These are phyloP conservation scores for Vigna radiata DNA, from an alignment of 306 rosid genomes.

Conservation along the genomic window DNA sequence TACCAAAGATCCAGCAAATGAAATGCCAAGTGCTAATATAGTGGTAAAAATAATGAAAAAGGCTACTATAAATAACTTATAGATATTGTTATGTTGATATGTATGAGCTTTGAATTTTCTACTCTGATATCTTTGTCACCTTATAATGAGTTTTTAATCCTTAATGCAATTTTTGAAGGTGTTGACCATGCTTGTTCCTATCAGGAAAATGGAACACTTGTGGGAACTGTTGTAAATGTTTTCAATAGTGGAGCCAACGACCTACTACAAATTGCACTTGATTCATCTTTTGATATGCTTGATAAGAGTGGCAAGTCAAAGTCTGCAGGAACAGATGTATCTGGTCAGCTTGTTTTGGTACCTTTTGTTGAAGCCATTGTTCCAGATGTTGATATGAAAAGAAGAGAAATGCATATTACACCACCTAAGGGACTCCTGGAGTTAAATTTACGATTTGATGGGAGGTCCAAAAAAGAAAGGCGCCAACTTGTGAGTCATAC, in stretches of 20 bases:
- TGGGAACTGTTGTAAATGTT: conserved; percentile 79
- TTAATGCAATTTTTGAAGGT: conserved; percentile 36
- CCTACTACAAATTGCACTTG: conserved; percentile 77
- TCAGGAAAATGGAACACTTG: conserved; percentile 77
- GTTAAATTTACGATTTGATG: conserved; percentile 78
- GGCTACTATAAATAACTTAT: conserved; percentile 10
- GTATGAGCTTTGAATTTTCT: conserved; percentile 33
- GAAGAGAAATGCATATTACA: conserved; percentile 78
- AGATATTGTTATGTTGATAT: conserved; percentile 23
- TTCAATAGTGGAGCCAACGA: conserved; percentile 83
- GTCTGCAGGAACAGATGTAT: conserved; percentile 56
- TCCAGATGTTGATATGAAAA: conserved; percentile 77
- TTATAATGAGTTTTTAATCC: conserved; percentile 28
- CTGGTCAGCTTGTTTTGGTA: conserved; percentile 77
- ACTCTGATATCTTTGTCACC: conserved; percentile 14
- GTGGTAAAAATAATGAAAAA: conserved; percentile 12
- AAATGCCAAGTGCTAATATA: conserved; percentile 26
- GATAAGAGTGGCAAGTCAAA: conserved; percentile 66
- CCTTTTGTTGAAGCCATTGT: conserved; percentile 97
- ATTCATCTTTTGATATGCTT: conserved; percentile 65
- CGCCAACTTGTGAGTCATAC: conserved; percentile 94
- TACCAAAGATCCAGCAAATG: conserved; percentile 5
- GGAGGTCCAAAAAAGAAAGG: conserved; percentile 93
- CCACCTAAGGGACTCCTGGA: conserved; percentile 98
- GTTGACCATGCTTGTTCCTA: conserved; percentile 46